These are phyloP conservation scores for Mikania micrantha DNA, from an alignment of 129 eudicot genomes.

Conservation along the genomic window DNA sequence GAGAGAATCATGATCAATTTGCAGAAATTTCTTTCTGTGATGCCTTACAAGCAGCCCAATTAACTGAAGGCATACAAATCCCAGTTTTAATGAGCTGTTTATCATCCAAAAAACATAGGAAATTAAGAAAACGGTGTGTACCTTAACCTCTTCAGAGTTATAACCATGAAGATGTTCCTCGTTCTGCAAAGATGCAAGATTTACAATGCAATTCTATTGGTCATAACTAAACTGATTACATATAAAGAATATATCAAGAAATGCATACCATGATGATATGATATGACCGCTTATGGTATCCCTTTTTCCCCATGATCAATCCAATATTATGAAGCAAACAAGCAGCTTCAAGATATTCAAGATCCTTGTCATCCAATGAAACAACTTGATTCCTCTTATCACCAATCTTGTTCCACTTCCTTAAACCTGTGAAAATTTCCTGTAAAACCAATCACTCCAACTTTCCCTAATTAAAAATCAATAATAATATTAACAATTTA, in stretches of 20 bases:
- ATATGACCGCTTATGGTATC: constrained; percentile 75
- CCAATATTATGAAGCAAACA: constrained; percentile 86
- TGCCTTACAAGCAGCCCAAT: constrained; percentile 68
- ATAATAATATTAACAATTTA: not conserved
- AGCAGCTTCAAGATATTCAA: constrained; percentile 94
- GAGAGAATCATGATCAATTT: constrained; percentile 31
- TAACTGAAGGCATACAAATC: constrained; percentile 37
- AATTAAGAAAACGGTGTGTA: constrained; percentile 14
- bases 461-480: not conserved
- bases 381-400: constrained; percentile 13
- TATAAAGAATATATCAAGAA: not conserved
- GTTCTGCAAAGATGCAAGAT: constrained; percentile 35
- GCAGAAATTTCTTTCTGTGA: constrained; percentile 72
- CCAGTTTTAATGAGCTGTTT: not conserved
- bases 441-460: constrained; percentile 30
- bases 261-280: constrained; percentile 54
- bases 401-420: constrained; percentile 39
- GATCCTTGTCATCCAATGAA: constrained; percentile 54
- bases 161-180: constrained; percentile 77
- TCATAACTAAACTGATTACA: not conserved
- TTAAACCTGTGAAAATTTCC: constrained; percentile 70
- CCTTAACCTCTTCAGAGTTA: constrained; percentile 62
- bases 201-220: not conserved
- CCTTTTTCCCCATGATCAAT: constrained; percentile 55
- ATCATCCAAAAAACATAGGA: not conserved